Evolutionary conservation across 306 rosid species (phyloP).

Genomic region (Oxytropis ochrocephala): DNA sequence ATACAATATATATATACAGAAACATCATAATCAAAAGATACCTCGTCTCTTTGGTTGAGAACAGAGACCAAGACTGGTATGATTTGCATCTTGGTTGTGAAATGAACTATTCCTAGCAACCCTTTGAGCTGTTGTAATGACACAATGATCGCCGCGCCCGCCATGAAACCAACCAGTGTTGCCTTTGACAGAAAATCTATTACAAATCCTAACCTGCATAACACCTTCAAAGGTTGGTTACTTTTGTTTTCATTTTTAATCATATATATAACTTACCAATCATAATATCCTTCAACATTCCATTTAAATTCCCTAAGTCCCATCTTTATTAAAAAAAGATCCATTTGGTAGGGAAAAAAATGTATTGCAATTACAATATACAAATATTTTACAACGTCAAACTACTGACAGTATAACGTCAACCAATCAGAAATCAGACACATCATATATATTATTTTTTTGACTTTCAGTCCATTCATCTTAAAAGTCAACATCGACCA

Average conservation of each 20-base stretch:
- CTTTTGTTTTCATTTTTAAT: background rate
- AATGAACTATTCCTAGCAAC: constrained; percentile 77
- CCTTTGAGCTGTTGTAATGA: constrained; percentile 89
- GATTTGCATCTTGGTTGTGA: constrained; percentile 81
- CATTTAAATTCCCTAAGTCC: background rate
- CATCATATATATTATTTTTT: no score
- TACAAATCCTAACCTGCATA: constrained; percentile 74
- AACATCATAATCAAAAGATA: constrained; percentile 17
- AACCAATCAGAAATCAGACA: no score
- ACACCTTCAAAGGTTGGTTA: background rate
- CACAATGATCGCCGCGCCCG: constrained; percentile 96
- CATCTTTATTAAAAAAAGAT: background rate
- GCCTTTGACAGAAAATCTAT: constrained; percentile 97
- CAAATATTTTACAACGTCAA: no score
- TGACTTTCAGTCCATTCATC: no score
- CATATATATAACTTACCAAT: background rate
- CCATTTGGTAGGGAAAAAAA: background rate
- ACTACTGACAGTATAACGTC: no score
- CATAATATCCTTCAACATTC: background rate
- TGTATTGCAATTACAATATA: no score
- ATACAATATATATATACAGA: background rate
- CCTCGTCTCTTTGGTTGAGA: constrained; percentile 59
- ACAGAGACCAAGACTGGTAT: constrained; percentile 68
- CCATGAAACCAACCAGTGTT: constrained; percentile 91
- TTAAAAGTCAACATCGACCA: no score